A percentile compares a stretch with the other conserved stretches of the same genome.
Conservation (phyloP, 768 basidiomycete genomes). For the Wakefieldia striispora region DNA sequence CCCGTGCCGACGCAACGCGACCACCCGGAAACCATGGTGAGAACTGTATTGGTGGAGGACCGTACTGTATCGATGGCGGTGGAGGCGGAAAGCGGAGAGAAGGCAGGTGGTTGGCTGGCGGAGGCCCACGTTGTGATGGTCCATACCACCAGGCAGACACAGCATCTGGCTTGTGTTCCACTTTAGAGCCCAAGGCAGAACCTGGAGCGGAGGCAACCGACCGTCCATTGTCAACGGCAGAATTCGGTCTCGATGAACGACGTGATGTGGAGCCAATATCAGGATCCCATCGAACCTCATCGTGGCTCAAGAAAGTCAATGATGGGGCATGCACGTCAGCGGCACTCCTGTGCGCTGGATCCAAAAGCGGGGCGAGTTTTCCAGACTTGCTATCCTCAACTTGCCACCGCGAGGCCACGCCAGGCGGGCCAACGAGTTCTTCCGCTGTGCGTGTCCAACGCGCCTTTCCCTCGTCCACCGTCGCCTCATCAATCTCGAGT, state of each 20-base stretch:
- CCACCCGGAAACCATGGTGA: slow-evolving; percentile 16
- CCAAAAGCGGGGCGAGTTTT: not conserved
- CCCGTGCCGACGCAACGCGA: slow-evolving; percentile 9
- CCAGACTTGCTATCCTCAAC: not conserved
- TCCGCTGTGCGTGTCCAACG: slow-evolving; percentile 17
- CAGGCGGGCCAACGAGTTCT: slow-evolving; percentile 22
- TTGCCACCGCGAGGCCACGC: slow-evolving; percentile 7
- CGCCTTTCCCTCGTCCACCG: slow-evolving; percentile 24
- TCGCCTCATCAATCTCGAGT: slow-evolving; percentile 16
- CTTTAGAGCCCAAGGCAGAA: not conserved
- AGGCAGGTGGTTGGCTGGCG: not conserved
- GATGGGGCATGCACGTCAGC: not conserved
- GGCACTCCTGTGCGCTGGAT: not conserved
- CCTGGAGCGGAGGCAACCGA: not conserved
- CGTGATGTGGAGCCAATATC: slow-evolving; percentile 1
- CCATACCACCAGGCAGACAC: slow-evolving; percentile 9
- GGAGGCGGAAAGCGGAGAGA: slow-evolving; percentile 15
- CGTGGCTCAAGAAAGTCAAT: not conserved
- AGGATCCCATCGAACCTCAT: slow-evolving; percentile 16
- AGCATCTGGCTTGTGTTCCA: slow-evolving; percentile 10
- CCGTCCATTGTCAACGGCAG: not conserved
- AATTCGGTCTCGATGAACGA: not conserved
- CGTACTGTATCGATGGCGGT: slow-evolving; percentile 8
- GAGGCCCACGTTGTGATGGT: slow-evolving; percentile 8
- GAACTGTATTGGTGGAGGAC: slow-evolving; percentile 11